phyloP scores from a whole-genome alignment of 2,329 filamentous ascomycete genomes.

The Teratosphaeria gauchensis region DNA sequence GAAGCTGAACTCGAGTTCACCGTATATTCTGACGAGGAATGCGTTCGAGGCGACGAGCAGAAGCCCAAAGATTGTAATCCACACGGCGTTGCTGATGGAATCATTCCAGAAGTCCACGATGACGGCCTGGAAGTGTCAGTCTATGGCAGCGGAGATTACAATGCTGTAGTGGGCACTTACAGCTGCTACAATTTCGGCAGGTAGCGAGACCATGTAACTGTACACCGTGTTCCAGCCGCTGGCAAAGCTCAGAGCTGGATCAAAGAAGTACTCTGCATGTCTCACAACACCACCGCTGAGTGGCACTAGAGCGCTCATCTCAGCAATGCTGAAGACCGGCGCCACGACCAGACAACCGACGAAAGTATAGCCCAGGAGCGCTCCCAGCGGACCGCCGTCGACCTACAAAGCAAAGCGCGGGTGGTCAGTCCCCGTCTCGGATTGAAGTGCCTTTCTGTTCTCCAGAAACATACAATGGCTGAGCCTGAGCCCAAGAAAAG shows the following conservation, averaged over 20 bases:
- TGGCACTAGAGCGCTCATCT: constrained; percentile 30
- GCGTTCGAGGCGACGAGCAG: constrained; percentile 10
- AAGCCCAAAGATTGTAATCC: constrained; percentile 14
- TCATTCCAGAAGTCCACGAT: constrained; percentile 16
- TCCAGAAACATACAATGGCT: constrained; percentile 7
- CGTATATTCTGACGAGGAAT: constrained; percentile 2
- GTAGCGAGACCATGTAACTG: constrained; percentile 9
- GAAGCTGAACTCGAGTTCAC: constrained; percentile 35
- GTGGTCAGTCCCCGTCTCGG: too few species aligned
- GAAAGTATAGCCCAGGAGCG: constrained; percentile 28
- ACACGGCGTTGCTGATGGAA: constrained; percentile 2
- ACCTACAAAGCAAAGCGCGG: neutral
- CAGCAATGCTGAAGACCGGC: constrained; percentile 28
- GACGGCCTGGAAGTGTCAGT: constrained; percentile 1
- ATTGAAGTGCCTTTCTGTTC: too few species aligned
- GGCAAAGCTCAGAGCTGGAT: constrained; percentile 25
- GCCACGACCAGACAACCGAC: constrained; percentile 26
- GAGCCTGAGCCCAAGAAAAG: constrained; percentile 32
- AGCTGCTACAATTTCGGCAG: constrained; percentile 16
- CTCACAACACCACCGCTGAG: constrained; percentile 30
- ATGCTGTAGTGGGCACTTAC: neutral
- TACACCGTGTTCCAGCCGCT: constrained; percentile 28
- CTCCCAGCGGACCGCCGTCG: constrained; percentile 13
- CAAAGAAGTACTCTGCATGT: constrained; percentile 28
- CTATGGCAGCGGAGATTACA: neutral